These are phyloP conservation scores for Butyriboletus loyo DNA, from an alignment of 768 basidiomycete species.

Conservation along the genomic window DNA sequence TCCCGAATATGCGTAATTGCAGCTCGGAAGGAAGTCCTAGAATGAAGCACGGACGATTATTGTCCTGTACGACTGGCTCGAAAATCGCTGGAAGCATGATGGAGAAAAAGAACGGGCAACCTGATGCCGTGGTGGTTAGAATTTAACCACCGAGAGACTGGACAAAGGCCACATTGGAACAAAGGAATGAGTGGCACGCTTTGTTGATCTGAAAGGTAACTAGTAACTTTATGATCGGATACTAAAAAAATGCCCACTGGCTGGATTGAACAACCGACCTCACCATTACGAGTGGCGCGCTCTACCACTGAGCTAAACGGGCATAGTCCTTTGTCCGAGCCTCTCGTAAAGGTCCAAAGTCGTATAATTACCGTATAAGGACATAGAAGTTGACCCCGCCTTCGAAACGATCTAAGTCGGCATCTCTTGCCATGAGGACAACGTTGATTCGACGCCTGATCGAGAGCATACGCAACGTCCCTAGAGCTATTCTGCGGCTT, in stretches of 20 bases:
- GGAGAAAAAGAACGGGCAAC: background rate
- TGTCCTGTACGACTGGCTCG: background rate
- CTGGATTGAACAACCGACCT: conserved; percentile 46
- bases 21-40: background rate
- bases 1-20: background rate
- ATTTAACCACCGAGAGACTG: background rate
- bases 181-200: background rate
- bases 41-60: background rate
- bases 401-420: no score
- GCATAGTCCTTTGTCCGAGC: conserved; percentile 2
- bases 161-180: background rate
- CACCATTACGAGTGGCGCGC: conserved; percentile 44
- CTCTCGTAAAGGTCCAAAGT: no score
- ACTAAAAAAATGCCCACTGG: conserved; percentile 35
- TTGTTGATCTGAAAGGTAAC: background rate
- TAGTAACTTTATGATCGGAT: no score
- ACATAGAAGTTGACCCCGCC: no score
- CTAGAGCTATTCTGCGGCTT: background rate
- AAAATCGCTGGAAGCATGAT: background rate
- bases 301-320: conserved; percentile 45
- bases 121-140: background rate
- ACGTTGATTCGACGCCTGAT: background rate
- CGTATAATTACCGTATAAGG: no score
- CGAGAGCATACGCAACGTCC: background rate
- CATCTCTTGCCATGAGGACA: no score